Percentiles rank a stretch among this genome's conserved stretches.
These are phyloP conservation scores for Gracilaria gracilis DNA, from an alignment of 23 red algal species.

Conservation along the genomic window DNA sequence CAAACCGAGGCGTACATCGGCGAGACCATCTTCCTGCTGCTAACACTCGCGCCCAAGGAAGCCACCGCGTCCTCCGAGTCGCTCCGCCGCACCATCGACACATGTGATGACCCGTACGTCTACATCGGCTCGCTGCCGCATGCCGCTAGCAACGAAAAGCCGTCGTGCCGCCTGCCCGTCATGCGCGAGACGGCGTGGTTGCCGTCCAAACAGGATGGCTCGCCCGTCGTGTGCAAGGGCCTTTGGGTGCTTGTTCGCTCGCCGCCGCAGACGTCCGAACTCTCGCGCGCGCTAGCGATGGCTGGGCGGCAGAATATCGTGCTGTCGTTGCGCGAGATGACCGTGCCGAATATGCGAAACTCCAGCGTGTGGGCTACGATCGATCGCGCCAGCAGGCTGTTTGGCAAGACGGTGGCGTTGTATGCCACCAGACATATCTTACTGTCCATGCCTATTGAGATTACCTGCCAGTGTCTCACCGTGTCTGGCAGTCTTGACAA, in stretches of 20 bases:
- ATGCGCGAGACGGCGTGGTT: conserved; percentile 58
- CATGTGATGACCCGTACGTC: conserved; percentile 31
- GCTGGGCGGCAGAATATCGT: conserved; percentile 44
- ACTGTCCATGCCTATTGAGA: conserved; percentile 48
- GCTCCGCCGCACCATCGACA: not conserved
- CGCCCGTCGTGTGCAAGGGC: conserved; percentile 44
- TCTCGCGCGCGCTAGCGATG: conserved; percentile 16
- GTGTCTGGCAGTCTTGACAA: conserved; percentile 8
- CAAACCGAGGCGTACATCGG: conserved; percentile 54
- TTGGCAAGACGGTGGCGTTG: conserved; percentile 53
- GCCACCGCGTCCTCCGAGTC: conserved; percentile 20
- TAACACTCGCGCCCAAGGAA: conserved; percentile 35
- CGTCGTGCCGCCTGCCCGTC: conserved; percentile 43
- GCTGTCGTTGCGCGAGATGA: conserved; percentile 29
- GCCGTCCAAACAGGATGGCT: conserved; percentile 1
- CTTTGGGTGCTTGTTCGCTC: conserved; percentile 69
- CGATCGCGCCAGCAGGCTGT: conserved; percentile 50
- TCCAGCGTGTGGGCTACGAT: conserved; percentile 74
- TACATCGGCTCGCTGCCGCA: conserved; percentile 28
- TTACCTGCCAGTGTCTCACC: conserved; percentile 18
- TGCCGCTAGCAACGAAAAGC: conserved; percentile 25
- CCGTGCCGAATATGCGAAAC: conserved; percentile 37
- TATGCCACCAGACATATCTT: conserved; percentile 22
- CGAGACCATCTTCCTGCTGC: conserved; percentile 54
- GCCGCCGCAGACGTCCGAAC: conserved; percentile 23